Conservation (phyloP, 202 grass and related monocot genomes). For the Thinopyrum obtusiflorum region DNA sequence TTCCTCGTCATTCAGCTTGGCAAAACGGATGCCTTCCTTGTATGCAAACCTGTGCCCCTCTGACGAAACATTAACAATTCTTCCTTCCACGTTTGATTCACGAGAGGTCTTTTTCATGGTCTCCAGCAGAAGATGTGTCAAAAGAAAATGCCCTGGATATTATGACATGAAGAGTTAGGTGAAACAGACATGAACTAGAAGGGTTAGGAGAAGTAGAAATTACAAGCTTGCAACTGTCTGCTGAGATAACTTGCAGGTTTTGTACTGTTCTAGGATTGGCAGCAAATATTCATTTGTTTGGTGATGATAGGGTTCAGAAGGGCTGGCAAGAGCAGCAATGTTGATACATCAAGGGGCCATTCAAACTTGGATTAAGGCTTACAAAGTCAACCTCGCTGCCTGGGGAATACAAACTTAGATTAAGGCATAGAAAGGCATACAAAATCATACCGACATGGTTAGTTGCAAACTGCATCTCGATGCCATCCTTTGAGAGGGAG, state of each 20-base stretch:
- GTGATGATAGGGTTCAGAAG: too few species aligned
- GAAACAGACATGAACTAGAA: too few species aligned
- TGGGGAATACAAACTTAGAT: too few species aligned
- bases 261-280: not conserved
- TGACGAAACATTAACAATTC: constrained; percentile 89
- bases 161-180: not conserved
- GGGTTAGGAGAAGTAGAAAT: too few species aligned
- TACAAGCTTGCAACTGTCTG: not conserved
- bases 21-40: constrained; percentile 72
- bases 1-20: constrained; percentile 71
- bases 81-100: constrained; percentile 77
- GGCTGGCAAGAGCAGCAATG: not conserved
- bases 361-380: not conserved
- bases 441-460: constrained; percentile 95
- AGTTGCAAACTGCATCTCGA: constrained; percentile 94
- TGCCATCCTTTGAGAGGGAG: constrained; percentile 79
- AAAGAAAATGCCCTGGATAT: constrained; percentile 90
- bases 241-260: not conserved
- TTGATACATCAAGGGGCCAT: not conserved
- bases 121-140: constrained; percentile 82
- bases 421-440: too few species aligned
- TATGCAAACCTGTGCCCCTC: constrained; percentile 72
- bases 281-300: too few species aligned
- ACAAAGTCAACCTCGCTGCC: not conserved
- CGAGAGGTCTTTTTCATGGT: constrained; percentile 78